Base-by-base conservation (phyloP, 1,139 yeast genomes). In the Candida dubliniensis region DNA sequence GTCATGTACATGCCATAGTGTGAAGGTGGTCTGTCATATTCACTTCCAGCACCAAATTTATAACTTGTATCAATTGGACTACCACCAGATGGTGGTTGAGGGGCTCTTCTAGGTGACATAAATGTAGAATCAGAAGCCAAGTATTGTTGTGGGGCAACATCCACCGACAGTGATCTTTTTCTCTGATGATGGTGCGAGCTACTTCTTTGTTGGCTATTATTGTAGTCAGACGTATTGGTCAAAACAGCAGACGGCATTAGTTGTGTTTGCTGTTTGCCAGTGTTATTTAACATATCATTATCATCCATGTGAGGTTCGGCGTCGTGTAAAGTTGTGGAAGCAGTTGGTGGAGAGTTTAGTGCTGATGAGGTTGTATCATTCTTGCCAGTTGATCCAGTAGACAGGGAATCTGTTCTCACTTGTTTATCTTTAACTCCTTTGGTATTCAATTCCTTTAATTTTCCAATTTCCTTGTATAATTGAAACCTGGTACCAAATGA, bases 401-500 rank as follows among this genome's bases (percentile, higher is more conserved):
- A 41, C 38, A 30, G 48, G 4, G 49, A 42, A 31, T 38, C 44
- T 15, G 41, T 36, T 42, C 48, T 43, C 29, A 46, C 39, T 36
- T 37, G 42, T 31, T 44, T 43, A 24, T 59, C 44, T 36, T 49
- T 49, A 18, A 40, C 44, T 30, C 44, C 42, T 36, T 48, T 41
- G n/a, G 30, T 15, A 36, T 40, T 38, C 30, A 63, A 55, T 42
- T 67, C 62, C 49, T 73, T 72, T 53, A 91, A 74, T 37, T 81
- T 78, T 61, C 88, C 96, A 57, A 93, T 91, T 61, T 88, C 96
- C 60, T 89, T 89, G 62, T 83, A 84, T 36, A 95, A 80, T 63
- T 91, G 96, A 66, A 90, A 93, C 48, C 99, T 75, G 1, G 97
- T 91, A 18, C 99, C 99, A 69, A 93, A 93, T 3, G 96, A 87